phyloP scores from a whole-genome alignment of 192 early-diverging fungal species.

The Dimargaris cristalligena region DNA sequence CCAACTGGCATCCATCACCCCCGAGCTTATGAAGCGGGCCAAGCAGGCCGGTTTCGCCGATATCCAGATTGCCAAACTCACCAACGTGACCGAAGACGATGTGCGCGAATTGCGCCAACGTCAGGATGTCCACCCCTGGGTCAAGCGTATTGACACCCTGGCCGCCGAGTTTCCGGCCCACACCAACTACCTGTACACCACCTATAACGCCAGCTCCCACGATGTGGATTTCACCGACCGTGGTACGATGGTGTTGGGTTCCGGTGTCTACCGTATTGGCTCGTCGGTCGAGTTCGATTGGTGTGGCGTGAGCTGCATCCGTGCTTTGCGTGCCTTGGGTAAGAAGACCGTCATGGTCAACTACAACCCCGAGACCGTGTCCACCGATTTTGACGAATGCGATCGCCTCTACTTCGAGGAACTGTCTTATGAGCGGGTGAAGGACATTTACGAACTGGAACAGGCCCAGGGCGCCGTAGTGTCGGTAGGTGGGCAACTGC shows the following conservation, averaged over 20 bases:
- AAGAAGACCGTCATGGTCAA: slow-evolving; percentile 91
- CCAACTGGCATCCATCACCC: slow-evolving; percentile 31
- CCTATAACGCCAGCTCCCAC: slow-evolving; percentile 78
- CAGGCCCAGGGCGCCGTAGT: slow-evolving; percentile 69
- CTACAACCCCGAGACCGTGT: slow-evolving; percentile 98
- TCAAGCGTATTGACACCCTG: slow-evolving; percentile 91
- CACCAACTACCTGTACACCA: slow-evolving; percentile 96
- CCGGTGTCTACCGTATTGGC: slow-evolving; percentile 94
- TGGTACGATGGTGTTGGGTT: slow-evolving; percentile 91
- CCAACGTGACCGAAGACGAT: slow-evolving; percentile 37
- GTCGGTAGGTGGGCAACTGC: slow-evolving; percentile 85
- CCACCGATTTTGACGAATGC: slow-evolving; percentile 95
- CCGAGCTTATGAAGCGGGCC: slow-evolving; percentile 43
- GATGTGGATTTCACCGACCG: slow-evolving; percentile 77
- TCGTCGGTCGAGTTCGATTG: slow-evolving; percentile 97
- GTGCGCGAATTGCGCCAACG: slow-evolving; percentile 54
- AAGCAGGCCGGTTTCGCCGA: slow-evolving; percentile 88
- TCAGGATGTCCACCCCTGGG: slow-evolving; percentile 66
- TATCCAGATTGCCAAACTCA: slow-evolving; percentile 53
- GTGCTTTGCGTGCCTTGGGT: slow-evolving; percentile 60
- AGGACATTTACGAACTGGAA: slow-evolving; percentile 91
- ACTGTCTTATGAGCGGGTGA: slow-evolving; percentile 79
- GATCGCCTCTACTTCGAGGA: slow-evolving; percentile 99
- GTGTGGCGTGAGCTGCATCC: slow-evolving; percentile 69
- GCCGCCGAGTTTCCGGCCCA: slow-evolving; percentile 92